Percentiles rank a stretch among this genome's conserved stretches.
These are phyloP conservation scores for Tephrocybe sp. DNA, from an alignment of 768 basidiomycete species.

Conservation along the genomic window DNA sequence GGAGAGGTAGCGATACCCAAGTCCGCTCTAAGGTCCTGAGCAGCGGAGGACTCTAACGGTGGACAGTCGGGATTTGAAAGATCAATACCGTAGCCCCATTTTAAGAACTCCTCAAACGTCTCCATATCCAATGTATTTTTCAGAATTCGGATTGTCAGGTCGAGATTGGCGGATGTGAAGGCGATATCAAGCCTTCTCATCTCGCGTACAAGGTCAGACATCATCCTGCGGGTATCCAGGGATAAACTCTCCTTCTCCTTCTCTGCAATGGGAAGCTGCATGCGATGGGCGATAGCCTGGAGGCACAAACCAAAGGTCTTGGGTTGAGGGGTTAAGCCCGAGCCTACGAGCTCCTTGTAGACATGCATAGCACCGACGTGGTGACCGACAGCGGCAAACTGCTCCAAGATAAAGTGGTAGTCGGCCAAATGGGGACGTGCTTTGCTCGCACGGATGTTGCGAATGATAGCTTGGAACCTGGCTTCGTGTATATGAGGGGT, in stretches of 20 bases:
- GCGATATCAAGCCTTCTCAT: constrained; percentile 50
- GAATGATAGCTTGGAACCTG: constrained; percentile 65
- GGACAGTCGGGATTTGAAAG: constrained; percentile 68
- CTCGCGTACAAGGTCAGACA: constrained; percentile 50
- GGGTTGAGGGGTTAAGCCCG: constrained; percentile 44
- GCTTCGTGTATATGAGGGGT: constrained; percentile 58
- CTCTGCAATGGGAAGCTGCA: constrained; percentile 54
- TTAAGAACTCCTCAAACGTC: constrained; percentile 59
- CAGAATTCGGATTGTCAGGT: constrained; percentile 65
- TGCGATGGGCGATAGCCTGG: constrained; percentile 68
- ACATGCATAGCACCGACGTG: constrained; percentile 56
- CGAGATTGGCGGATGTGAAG: constrained; percentile 59
- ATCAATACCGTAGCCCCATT: constrained; percentile 74
- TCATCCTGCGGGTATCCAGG: constrained; percentile 43
- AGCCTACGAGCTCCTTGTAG: constrained; percentile 52
- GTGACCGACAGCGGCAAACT: constrained; percentile 77
- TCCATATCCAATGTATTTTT: constrained; percentile 59
- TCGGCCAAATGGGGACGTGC: constrained; percentile 53
- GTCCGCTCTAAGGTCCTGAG: constrained; percentile 7
- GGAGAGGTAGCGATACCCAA: constrained; percentile 3
- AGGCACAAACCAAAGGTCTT: constrained; percentile 63
- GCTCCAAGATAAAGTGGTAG: constrained; percentile 71
- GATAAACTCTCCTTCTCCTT: constrained; percentile 32
- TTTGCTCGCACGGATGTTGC: constrained; percentile 62
- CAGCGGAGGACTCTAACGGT: constrained; percentile 44